Conservation (phyloP, 305 asterid genomes). For the Solanum hybrid region DNA sequence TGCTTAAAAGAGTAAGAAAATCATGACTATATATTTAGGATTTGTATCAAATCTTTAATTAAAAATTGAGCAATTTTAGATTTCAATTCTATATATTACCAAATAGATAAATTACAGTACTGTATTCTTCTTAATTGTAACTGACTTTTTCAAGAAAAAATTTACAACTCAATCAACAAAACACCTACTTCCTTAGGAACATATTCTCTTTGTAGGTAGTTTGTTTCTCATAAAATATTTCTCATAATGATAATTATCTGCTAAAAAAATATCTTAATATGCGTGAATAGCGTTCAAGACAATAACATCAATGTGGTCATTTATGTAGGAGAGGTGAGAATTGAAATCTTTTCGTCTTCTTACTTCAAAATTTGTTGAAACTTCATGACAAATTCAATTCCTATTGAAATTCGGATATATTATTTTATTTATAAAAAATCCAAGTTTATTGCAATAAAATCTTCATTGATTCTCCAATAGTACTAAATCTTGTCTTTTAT, state of each 20-base stretch:
- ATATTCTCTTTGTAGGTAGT: background rate
- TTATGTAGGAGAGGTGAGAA: background rate
- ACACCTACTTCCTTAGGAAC: background rate
- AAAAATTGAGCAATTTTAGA: no score
- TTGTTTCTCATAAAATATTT: background rate
- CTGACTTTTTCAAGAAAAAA: background rate
- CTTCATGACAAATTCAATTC: no score
- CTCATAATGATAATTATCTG: background rate
- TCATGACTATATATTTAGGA: background rate
- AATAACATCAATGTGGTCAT: background rate
- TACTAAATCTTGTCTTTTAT: background rate
- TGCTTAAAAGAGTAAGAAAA: background rate
- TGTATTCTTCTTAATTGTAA: background rate
- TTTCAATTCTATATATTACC: background rate
- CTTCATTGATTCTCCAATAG: background rate
- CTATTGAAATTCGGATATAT: no score
- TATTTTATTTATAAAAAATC: no score
- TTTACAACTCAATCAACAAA: background rate
- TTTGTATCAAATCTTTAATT: background rate
- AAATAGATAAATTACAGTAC: background rate
- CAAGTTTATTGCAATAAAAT: rapidly evolving
- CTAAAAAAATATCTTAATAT: no score
- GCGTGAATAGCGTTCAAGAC: background rate
- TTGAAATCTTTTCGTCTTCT: background rate
- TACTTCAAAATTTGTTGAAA: background rate